Evolutionary conservation across 352 stramenopile species (phyloP).

Genomic region (Pilasporangium apinafurcum): DNA sequence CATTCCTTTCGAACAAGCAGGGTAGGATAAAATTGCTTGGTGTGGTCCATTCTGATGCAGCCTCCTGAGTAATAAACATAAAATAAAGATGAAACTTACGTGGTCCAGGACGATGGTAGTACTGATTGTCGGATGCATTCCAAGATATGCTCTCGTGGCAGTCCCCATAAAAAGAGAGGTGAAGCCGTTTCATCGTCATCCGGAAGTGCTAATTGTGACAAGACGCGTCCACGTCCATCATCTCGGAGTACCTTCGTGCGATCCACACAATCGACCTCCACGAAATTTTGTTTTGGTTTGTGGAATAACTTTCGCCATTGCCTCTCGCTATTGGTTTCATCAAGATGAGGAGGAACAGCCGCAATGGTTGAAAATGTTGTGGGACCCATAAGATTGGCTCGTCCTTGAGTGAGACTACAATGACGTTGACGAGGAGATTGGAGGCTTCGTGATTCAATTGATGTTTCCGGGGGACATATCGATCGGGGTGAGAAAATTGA

Average conservation of each 20-base stretch:
- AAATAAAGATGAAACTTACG: slow-evolving; percentile 15
- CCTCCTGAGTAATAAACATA: neutral
- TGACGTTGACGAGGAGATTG: slow-evolving; percentile 4
- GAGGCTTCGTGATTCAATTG: neutral
- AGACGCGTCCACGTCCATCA: slow-evolving; percentile 2
- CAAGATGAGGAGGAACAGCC: too few relatives aligned
- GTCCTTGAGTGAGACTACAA: too few relatives aligned
- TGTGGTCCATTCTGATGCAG: too few relatives aligned
- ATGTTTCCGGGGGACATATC: neutral
- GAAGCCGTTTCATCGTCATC: slow-evolving; percentile 9
- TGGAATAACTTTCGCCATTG: slow-evolving; percentile 44
- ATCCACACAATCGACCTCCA: slow-evolving; percentile 37
- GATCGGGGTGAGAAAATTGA: neutral
- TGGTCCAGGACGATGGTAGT: slow-evolving; percentile 51
- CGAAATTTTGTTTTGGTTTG: slow-evolving; percentile 15
- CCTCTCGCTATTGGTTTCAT: slow-evolving; percentile 28
- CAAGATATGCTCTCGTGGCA: slow-evolving; percentile 65
- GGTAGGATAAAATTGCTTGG: too few relatives aligned
- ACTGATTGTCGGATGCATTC: slow-evolving; percentile 77
- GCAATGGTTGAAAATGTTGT: too few relatives aligned
- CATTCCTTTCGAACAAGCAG: slow-evolving; percentile 1
- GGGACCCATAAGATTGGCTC: too few relatives aligned
- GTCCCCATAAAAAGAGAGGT: slow-evolving; percentile 46
- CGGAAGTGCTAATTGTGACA: neutral
- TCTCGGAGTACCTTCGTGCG: slow-evolving; percentile 45